A percentile compares a stretch with the other conserved stretches of the same genome.
Evolutionary conservation across 2,329 filamentous ascomycete genomes (phyloP).

Genomic region (Colletotrichum magnum): DNA sequence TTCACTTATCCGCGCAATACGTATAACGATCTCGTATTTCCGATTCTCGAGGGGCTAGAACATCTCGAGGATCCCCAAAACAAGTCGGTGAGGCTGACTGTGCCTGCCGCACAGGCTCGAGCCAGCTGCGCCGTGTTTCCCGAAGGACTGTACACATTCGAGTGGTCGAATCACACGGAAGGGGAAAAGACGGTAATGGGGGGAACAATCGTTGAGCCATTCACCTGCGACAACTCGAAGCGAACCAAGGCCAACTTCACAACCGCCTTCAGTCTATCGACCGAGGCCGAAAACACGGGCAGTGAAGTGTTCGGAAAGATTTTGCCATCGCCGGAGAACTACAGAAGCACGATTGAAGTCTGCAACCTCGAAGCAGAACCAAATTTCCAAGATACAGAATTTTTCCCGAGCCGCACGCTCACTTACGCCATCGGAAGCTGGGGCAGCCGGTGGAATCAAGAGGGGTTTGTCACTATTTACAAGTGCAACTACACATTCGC

Average conservation of each 20-base stretch:
- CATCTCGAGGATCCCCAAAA: not conserved
- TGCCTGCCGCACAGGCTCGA: constrained; percentile 6
- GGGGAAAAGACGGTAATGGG: not conserved
- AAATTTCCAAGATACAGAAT: constrained; percentile 1
- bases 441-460: not conserved
- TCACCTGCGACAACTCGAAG: constrained; percentile 8
- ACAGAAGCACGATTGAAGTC: not conserved
- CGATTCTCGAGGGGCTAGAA: not conserved
- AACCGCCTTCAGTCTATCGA: not conserved
- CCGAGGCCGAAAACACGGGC: not conserved
- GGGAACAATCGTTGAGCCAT: not conserved
- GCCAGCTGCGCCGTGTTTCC: constrained; percentile 1
- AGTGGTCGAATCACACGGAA: not conserved
- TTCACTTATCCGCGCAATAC: constrained; percentile 25
- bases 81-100: constrained; percentile 1
- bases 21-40: constrained; percentile 11
- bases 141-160: constrained; percentile 3
- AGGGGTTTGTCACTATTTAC: constrained; percentile 1
- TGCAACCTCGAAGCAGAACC: not conserved
- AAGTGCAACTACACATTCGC: constrained; percentile 25
- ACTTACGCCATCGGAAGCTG: constrained; percentile 15
- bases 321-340: constrained; percentile 10
- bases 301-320: not conserved
- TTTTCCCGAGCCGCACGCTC: not conserved
- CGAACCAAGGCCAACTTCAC: not conserved